Percentiles rank a stretch among this genome's conserved stretches.
phyloP scores from a whole-genome alignment of 495 filamentous ascomycete genomes.

The Aspergillus campestris region DNA sequence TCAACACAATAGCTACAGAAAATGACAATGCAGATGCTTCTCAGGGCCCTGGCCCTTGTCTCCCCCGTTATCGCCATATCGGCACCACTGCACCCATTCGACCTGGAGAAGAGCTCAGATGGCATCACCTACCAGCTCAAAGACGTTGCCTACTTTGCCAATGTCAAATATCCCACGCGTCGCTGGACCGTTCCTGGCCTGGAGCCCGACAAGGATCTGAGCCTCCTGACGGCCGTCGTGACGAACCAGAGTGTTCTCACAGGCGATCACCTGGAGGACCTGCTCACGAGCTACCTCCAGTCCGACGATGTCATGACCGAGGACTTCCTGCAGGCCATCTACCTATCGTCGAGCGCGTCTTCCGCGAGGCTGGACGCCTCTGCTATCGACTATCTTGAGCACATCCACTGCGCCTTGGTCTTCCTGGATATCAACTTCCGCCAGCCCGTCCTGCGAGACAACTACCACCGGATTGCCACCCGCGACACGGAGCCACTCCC shows the following conservation, averaged over 20 bases:
- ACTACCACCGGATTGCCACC: too few relatives aligned
- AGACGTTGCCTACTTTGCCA: slow-evolving; percentile 3
- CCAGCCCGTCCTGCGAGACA: too few relatives aligned
- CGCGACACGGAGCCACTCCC: neutral
- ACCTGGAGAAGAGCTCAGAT: too few relatives aligned
- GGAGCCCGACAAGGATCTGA: slow-evolving; percentile 2
- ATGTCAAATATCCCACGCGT: neutral
- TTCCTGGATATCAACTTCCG: too few relatives aligned
- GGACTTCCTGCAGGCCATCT: slow-evolving; percentile 1
- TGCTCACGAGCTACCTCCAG: slow-evolving; percentile 2
- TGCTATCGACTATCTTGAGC: slow-evolving; percentile 6
- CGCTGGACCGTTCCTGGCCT: neutral
- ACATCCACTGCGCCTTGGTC: neutral
- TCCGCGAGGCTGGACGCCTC: neutral
- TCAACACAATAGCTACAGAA: too few relatives aligned
- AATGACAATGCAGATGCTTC: too few relatives aligned
- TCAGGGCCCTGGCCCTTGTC: too few relatives aligned
- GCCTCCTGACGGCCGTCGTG: slow-evolving; percentile 16
- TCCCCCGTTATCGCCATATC: too few relatives aligned
- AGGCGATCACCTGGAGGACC: neutral
- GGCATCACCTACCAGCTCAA: neutral
- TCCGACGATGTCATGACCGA: slow-evolving; percentile 4
- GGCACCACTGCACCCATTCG: too few relatives aligned
- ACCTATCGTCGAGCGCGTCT: slow-evolving; percentile 1
- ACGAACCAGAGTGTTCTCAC: slow-evolving; percentile 13